A percentile compares a stretch with the other conserved stretches of the same genome.
phyloP scores from a whole-genome alignment of 208 protist genomes.

The Trypanosoma lewisi region DNA sequence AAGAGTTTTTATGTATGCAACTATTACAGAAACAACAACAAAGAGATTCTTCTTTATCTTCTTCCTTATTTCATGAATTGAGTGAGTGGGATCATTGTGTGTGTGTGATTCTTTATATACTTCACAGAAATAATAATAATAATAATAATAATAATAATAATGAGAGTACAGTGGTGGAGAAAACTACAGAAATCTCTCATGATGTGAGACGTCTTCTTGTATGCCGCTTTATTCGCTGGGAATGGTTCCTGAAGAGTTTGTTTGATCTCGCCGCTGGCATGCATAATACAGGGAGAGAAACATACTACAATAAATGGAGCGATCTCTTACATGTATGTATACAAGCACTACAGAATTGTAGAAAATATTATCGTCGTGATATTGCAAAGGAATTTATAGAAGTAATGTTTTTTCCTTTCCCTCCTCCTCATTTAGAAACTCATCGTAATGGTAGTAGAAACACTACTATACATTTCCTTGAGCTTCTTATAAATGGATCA shows the following conservation, averaged over 20 bases:
- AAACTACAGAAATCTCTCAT: not conserved
- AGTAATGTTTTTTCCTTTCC: constrained; percentile 28
- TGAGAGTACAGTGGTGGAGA: not conserved
- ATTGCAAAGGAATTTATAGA: constrained; percentile 30
- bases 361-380: constrained; percentile 25
- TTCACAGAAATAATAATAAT: constrained; percentile 3
- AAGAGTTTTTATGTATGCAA: not conserved
- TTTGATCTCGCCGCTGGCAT: constrained; percentile 8
- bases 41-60: no score
- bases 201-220: constrained; percentile 11
- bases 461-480: constrained; percentile 1
- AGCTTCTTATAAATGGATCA: constrained; percentile 6
- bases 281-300: not conserved
- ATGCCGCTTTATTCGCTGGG: constrained; percentile 22
- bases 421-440: not conserved
- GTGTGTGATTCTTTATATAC: constrained; percentile 1
- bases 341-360: constrained; percentile 18
- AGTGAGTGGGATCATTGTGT: constrained; percentile 22
- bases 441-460: not conserved
- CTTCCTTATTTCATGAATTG: not conserved
- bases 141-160: not conserved
- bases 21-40: no score
- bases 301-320: constrained; percentile 1
- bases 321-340: constrained; percentile 15
- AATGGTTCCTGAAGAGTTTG: constrained; percentile 26